Conservation (phyloP, 129 eudicot species). For the Chrysanthemum lavandulifolium region DNA sequence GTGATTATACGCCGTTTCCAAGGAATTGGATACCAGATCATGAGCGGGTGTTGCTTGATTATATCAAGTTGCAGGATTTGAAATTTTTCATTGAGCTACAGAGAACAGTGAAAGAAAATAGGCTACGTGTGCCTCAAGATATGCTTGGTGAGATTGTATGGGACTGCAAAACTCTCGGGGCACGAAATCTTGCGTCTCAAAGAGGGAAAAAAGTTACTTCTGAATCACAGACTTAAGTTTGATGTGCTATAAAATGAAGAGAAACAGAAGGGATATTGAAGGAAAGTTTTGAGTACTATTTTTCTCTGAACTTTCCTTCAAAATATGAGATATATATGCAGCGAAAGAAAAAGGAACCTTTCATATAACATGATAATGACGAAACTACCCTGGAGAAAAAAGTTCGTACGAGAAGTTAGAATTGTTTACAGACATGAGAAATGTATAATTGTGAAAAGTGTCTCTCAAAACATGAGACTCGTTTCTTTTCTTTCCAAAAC, state of each 20-base stretch:
- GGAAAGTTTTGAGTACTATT: neutral
- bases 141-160: slow-evolving; percentile 75
- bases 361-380: neutral
- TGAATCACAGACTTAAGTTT: neutral
- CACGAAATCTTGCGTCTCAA: slow-evolving; percentile 28
- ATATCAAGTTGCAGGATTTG: slow-evolving; percentile 63
- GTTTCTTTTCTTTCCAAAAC: neutral
- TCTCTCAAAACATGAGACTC: neutral
- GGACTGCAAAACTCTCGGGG: slow-evolving; percentile 68
- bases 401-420: neutral
- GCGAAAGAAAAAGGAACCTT: neutral
- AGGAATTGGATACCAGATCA: slow-evolving; percentile 87
- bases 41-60: slow-evolving; percentile 73
- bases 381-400: neutral
- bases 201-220: slow-evolving; percentile 17
- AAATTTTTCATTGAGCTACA: slow-evolving; percentile 61
- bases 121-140: slow-evolving; percentile 77
- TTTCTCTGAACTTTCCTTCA: neutral
- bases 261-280: neutral
- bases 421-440: neutral
- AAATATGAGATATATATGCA: slow-evolving; percentile 8
- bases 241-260: neutral
- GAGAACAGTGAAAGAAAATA: slow-evolving; percentile 54
- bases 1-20: slow-evolving; percentile 82
- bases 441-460: neutral